Percentiles rank a stretch among this genome's conserved stretches.
Conservation (phyloP, 148 eudicot species). For the Talinum fruticosum region DNA sequence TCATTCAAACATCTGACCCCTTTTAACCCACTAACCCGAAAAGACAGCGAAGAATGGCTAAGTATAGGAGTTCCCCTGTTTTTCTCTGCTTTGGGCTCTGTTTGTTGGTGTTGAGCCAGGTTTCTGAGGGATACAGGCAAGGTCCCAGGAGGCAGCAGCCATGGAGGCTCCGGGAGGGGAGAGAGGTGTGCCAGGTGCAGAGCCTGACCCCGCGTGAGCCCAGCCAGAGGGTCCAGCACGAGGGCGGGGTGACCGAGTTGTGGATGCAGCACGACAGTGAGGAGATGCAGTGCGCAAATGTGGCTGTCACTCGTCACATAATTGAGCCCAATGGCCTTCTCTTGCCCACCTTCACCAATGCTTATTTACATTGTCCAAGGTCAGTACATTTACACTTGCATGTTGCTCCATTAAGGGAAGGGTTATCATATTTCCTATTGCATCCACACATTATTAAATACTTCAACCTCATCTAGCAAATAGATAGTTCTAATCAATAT, state of each 20-base stretch:
- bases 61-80: background rate
- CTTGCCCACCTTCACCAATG: background rate
- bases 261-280: background rate
- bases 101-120: background rate
- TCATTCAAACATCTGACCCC: constrained; percentile 2
- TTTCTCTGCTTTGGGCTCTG: background rate
- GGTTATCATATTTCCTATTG: too few species aligned
- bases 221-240: background rate
- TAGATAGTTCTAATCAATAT: too few species aligned
- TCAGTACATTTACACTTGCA: background rate
- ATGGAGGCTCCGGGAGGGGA: background rate
- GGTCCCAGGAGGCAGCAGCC: background rate
- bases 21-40: background rate
- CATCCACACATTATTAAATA: too few species aligned
- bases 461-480: too few species aligned
- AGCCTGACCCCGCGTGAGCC: background rate
- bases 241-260: background rate
- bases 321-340: constrained; percentile 8
- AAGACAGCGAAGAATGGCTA: background rate
- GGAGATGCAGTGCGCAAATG: constrained; percentile 1
- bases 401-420: background rate
- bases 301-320: background rate
- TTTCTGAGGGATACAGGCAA: background rate
- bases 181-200: background rate
- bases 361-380: constrained; percentile 1